phyloP scores from a whole-genome alignment of 2,329 filamentous ascomycete genomes.

The Ceratocystiopsis minuta region DNA sequence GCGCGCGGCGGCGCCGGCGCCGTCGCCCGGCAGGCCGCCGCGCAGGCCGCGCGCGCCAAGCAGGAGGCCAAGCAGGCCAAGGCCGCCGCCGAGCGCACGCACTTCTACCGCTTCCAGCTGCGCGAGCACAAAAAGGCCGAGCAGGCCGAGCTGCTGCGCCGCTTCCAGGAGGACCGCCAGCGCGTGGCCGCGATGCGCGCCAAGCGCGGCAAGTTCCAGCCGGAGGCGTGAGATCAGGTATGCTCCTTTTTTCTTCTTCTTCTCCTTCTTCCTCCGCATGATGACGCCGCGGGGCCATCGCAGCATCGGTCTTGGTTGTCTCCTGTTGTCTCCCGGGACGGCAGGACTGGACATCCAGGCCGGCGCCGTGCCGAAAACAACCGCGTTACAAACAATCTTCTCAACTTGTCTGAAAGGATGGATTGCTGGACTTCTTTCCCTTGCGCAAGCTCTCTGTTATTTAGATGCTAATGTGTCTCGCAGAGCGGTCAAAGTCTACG shows the following conservation, averaged over 20 bases:
- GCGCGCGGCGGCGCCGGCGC: slow-evolving; percentile 54
- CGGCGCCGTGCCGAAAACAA: slow-evolving; percentile 32
- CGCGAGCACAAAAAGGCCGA: slow-evolving; percentile 62
- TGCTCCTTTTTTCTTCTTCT: slow-evolving; percentile 1
- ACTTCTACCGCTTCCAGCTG: slow-evolving; percentile 75
- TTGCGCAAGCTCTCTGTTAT: too few species aligned
- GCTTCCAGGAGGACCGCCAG: slow-evolving; percentile 60
- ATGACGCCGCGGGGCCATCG: slow-evolving; percentile 24
- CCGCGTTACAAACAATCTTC: slow-evolving; percentile 24
- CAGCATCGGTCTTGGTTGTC: slow-evolving; percentile 11
- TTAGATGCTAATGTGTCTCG: too few species aligned
- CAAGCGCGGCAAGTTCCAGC: slow-evolving; percentile 43
- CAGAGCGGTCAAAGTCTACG: too few species aligned
- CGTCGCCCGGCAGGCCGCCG: slow-evolving; percentile 57
- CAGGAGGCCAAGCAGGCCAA: slow-evolving; percentile 43
- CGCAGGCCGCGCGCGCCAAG: slow-evolving; percentile 38
- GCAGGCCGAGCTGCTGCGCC: slow-evolving; percentile 48
- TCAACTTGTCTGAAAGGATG: slow-evolving; percentile 15
- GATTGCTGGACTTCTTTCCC: too few species aligned
- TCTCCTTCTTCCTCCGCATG: slow-evolving; percentile 8
- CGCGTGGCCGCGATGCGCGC: slow-evolving; percentile 54
- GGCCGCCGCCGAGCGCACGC: slow-evolving; percentile 43
- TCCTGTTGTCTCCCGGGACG: not conserved
- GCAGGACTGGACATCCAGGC: slow-evolving; percentile 3
- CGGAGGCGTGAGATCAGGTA: slow-evolving; percentile 21